Evolutionary conservation across 345 rosid species (phyloP).

Genomic region (Hibiscus trionum): DNA sequence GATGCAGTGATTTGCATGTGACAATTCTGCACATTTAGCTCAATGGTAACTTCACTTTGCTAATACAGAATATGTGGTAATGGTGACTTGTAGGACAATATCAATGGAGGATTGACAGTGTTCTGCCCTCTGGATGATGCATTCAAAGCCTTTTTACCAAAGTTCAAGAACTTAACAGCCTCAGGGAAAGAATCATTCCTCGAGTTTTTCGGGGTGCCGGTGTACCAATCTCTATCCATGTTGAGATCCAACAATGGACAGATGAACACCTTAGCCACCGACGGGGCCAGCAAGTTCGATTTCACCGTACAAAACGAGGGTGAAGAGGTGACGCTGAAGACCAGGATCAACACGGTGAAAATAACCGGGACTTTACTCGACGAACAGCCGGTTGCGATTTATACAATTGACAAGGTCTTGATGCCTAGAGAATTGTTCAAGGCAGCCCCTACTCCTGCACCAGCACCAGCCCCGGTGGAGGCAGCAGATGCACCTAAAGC

Average conservation of each 20-base stretch:
- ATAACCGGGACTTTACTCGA: slow-evolving; percentile 64
- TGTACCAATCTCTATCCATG: slow-evolving; percentile 66
- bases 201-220: slow-evolving; percentile 66
- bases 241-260: slow-evolving; percentile 78
- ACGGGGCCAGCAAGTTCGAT: slow-evolving; percentile 69
- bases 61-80: neutral
- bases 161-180: slow-evolving; percentile 70
- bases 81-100: slow-evolving; percentile 41
- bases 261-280: slow-evolving; percentile 90
- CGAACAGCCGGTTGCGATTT: slow-evolving; percentile 73
- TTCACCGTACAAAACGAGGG: slow-evolving; percentile 84
- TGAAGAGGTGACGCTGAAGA: slow-evolving; percentile 60
- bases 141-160: slow-evolving; percentile 74
- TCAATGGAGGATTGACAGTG: slow-evolving; percentile 83
- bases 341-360: slow-evolving; percentile 59
- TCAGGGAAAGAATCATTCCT: slow-evolving; percentile 61
- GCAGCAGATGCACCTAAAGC: slow-evolving; percentile 61
- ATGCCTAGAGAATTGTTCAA: slow-evolving; percentile 75
- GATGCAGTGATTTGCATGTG: too few relatives aligned
- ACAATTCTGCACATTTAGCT: too few relatives aligned
- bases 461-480: slow-evolving; percentile 47
- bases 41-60: too few relatives aligned
- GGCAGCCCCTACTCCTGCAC: slow-evolving; percentile 52
- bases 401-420: slow-evolving; percentile 59
- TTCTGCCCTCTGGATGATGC: slow-evolving; percentile 90